Evolutionary conservation across 345 rosid species (phyloP), one percentile per base, ranked within the genome.

Genomic region (Erysimum cheiranthoides): DNA sequence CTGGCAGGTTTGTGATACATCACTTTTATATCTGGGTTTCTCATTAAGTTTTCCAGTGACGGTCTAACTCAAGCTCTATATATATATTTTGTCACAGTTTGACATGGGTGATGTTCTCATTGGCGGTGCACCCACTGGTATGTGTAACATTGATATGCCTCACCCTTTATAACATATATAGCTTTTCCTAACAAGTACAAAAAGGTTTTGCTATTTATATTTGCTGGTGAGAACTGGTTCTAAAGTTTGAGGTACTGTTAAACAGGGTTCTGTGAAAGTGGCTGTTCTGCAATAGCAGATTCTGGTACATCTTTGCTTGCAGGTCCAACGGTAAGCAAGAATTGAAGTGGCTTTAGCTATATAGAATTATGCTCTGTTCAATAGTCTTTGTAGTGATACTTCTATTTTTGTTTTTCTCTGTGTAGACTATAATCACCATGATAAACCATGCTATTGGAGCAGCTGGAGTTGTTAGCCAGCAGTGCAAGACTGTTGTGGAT

Each of bases 281-380:
- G 89, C 14, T 95, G 99, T 80, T 79, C 96, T 8, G 98, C 98
- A 12, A 92, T 95, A 83, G 99, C 99, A 61, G 99, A 95, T 82
- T 90, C 98, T 79, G 99, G 99, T 79, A 95, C 99, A 43, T 92
- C 99, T 73, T 77, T 92, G 84, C 68, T 92, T 75, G 96, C 93
- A 18, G 99, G 99, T 70, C 97, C 99, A 71, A 82, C 96, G 52
- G 99, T 95, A 81, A 74, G 89, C 56, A 66, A 21, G 38, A 64
- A 63, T 58, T 32, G 36, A 16, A 34, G 27, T 56, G 17, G 11
- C 42, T 52, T 18, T 73, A 73, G 50, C 39, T 45, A 17, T 45
- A 43, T 63, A 45, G 11, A 42, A 43, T 25, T 63, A 30, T 42
- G 51, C 45, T 36, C 61, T 52, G 25, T 46, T 38, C 38, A 64